These are phyloP conservation scores for Rhodosporidiobolus odoratus DNA, from an alignment of 768 basidiomycete genomes.

Conservation along the genomic window DNA sequence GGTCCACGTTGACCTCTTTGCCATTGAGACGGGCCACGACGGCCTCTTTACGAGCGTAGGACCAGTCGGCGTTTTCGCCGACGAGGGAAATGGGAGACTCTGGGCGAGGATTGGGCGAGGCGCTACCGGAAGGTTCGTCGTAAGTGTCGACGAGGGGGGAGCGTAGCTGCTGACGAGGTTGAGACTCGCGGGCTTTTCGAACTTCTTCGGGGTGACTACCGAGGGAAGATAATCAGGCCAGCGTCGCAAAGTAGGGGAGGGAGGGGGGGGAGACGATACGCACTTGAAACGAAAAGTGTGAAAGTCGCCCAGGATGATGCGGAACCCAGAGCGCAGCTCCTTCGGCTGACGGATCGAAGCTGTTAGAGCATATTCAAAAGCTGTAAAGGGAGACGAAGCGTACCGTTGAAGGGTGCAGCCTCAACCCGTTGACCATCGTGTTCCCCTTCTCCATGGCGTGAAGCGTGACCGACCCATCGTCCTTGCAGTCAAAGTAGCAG, in stretches of 20 bases:
- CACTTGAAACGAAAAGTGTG: constrained; percentile 90
- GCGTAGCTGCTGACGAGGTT: constrained; percentile 39
- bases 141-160: constrained; percentile 55
- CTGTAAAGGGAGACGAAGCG: constrained; percentile 39
- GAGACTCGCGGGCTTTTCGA: constrained; percentile 77
- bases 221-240: neutral
- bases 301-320: constrained; percentile 93
- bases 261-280: neutral
- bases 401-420: constrained; percentile 71
- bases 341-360: constrained; percentile 51
- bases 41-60: constrained; percentile 91
- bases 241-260: neutral
- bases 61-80: constrained; percentile 83
- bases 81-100: constrained; percentile 66
- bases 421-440: constrained; percentile 91
- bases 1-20: constrained; percentile 81
- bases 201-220: constrained; percentile 80
- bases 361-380: neutral
- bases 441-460: constrained; percentile 72
- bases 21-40: constrained; percentile 74
- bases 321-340: constrained; percentile 87
- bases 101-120: constrained; percentile 57
- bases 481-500: constrained; percentile 75
- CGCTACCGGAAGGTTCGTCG: constrained; percentile 53
- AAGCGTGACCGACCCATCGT: constrained; percentile 67